Evolutionary conservation across 2,329 filamentous ascomycete species (phyloP).

Genomic region (Ophiostoma piceae): DNA sequence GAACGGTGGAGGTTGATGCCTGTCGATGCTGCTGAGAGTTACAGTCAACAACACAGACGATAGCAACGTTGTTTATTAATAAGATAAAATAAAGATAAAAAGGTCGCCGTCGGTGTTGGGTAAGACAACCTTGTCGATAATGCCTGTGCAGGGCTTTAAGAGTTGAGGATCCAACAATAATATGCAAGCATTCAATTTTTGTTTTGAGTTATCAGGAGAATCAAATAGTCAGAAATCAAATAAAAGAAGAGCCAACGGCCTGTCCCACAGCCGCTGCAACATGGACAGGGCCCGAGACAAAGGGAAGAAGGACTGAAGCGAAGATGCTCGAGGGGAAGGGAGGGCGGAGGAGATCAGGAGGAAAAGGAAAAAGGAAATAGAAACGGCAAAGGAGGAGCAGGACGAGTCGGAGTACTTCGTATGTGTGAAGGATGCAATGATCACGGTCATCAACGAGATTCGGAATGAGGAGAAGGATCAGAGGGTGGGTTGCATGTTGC

Average conservation of each 20-base stretch:
- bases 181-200: neutral
- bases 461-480: neutral
- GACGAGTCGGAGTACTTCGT: neutral
- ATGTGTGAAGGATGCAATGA: neutral
- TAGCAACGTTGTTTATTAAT: neutral
- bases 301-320: neutral
- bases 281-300: constrained; percentile 11
- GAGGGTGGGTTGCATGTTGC: neutral
- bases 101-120: neutral
- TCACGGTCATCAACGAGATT: neutral
- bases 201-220: neutral
- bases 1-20: neutral
- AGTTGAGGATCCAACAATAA: neutral
- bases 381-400: neutral
- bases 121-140: constrained; percentile 1
- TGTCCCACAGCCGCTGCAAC: neutral
- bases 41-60: neutral
- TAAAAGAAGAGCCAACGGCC: neutral
- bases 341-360: neutral
- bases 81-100: neutral
- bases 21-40: neutral
- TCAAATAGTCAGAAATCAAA: neutral
- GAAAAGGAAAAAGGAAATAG: neutral
- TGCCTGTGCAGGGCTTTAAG: neutral
- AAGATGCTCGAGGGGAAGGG: neutral